Conservation (phyloP, 805 yeast species). For the Teunomyces barrocoloradensis region DNA sequence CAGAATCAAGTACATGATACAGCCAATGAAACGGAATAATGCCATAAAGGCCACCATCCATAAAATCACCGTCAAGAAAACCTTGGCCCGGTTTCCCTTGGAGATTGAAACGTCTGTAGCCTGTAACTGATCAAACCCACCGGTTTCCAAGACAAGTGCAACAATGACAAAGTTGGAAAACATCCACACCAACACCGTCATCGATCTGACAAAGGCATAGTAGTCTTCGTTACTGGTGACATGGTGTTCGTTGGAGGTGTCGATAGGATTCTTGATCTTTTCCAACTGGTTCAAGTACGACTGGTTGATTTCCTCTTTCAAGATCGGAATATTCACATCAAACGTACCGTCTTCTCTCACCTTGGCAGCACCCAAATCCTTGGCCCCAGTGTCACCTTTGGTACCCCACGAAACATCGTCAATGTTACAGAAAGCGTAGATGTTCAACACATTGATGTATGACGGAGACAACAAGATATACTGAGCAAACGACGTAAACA, state of each 20-base stretch:
- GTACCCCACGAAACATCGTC: constrained; percentile 77
- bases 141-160: constrained; percentile 43
- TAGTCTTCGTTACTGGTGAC: constrained; percentile 41
- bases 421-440: constrained; percentile 68
- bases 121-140: constrained; percentile 41
- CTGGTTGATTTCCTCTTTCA: constrained; percentile 52
- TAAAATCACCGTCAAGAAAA: constrained; percentile 51
- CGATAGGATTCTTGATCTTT: constrained; percentile 46
- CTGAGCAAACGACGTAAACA: constrained; percentile 53
- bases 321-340: constrained; percentile 51
- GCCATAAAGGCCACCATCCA: constrained; percentile 66
- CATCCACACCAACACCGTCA: constrained; percentile 49
- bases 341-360: constrained; percentile 54
- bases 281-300: constrained; percentile 52
- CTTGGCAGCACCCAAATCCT: constrained; percentile 53
- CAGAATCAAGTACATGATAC: constrained; percentile 45
- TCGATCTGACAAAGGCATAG: constrained; percentile 44
- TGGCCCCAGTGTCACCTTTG: constrained; percentile 63
- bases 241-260: constrained; percentile 23
- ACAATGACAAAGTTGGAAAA: constrained; percentile 40
- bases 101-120: constrained; percentile 27
- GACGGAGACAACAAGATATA: constrained; percentile 51
- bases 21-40: constrained; percentile 53
- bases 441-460: constrained; percentile 57
- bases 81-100: constrained; percentile 33